Percentiles rank a stretch among this genome's conserved stretches.
These are phyloP conservation scores for Zygoascus ofunaensis DNA, from an alignment of 805 yeast species.

Conservation along the genomic window DNA sequence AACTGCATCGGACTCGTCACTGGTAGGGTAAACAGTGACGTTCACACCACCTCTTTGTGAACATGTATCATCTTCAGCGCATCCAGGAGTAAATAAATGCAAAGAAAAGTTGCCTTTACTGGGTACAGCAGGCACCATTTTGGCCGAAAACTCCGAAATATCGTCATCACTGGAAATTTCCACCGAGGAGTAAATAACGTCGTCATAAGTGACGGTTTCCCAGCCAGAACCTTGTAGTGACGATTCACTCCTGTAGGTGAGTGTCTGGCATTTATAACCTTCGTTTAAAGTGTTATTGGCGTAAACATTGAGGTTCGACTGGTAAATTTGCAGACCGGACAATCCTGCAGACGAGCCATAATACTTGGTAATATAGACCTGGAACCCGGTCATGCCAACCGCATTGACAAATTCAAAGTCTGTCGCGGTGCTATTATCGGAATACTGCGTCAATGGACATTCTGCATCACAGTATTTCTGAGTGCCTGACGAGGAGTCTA, in stretches of 20 bases:
- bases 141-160: conserved; percentile 32
- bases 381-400: conserved; percentile 50
- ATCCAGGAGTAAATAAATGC: conserved; percentile 79
- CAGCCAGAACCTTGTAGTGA: conserved; percentile 27
- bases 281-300: conserved; percentile 70
- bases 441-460: conserved; percentile 58
- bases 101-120: conserved; percentile 69
- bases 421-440: conserved; percentile 42
- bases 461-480: conserved; percentile 68
- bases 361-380: conserved; percentile 54
- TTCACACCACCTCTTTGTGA: conserved; percentile 63
- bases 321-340: conserved; percentile 63
- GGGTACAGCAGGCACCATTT: conserved; percentile 58
- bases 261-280: conserved; percentile 45
- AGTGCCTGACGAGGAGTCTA: conserved; percentile 62
- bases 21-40: conserved; percentile 50
- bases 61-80: conserved; percentile 61
- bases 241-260: conserved; percentile 26
- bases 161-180: conserved; percentile 24
- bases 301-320: conserved; percentile 44
- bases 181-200: conserved; percentile 22
- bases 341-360: conserved; percentile 65
- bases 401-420: conserved; percentile 75
- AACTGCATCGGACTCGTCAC: conserved; percentile 31
- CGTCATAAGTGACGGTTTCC: conserved; percentile 13